These are phyloP conservation scores for Termitomyces sp. DNA, from an alignment of 768 basidiomycete genomes.

Conservation along the genomic window DNA sequence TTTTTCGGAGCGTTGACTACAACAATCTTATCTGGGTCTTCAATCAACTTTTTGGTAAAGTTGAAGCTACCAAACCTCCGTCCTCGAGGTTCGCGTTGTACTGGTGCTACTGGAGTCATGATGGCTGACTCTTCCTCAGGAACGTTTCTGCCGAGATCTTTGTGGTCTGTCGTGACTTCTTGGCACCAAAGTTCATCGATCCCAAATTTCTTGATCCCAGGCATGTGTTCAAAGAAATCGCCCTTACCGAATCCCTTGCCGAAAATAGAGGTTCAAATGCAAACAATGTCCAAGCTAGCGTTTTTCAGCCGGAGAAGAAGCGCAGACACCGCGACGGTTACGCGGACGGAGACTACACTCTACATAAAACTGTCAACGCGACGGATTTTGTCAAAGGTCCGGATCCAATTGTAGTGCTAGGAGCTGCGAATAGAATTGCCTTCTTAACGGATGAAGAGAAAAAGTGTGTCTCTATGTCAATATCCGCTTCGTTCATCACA, in stretches of 20 bases:
- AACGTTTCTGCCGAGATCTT: slow-evolving; percentile 99
- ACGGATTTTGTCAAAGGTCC: slow-evolving; percentile 60
- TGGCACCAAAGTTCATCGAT: slow-evolving; percentile 93
- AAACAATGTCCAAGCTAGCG: slow-evolving; percentile 76
- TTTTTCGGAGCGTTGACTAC: slow-evolving; percentile 97
- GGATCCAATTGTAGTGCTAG: slow-evolving; percentile 79
- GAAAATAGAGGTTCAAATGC: slow-evolving; percentile 48
- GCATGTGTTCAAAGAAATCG: slow-evolving; percentile 94
- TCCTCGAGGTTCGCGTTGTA: slow-evolving; percentile 69
- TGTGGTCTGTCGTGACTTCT: slow-evolving; percentile 93
- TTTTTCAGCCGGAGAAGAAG: slow-evolving; percentile 98
- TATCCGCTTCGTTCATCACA: not conserved
- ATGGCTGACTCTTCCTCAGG: slow-evolving; percentile 33
- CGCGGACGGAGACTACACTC: slow-evolving; percentile 87
- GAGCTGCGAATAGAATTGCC: slow-evolving; percentile 68
- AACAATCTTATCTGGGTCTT: slow-evolving; percentile 99
- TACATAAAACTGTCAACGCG: slow-evolving; percentile 71
- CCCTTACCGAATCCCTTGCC: slow-evolving; percentile 34
- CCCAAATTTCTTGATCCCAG: slow-evolving; percentile 97
- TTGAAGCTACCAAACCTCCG: slow-evolving; percentile 98
- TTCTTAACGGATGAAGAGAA: slow-evolving; percentile 85
- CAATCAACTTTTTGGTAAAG: slow-evolving; percentile 90
- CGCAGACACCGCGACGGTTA: slow-evolving; percentile 91
- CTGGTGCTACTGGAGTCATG: not conserved
- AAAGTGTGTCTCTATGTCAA: slow-evolving; percentile 37